These are phyloP conservation scores for Curvularia sp. DNA, from an alignment of 2,329 filamentous ascomycete species.

Conservation along the genomic window DNA sequence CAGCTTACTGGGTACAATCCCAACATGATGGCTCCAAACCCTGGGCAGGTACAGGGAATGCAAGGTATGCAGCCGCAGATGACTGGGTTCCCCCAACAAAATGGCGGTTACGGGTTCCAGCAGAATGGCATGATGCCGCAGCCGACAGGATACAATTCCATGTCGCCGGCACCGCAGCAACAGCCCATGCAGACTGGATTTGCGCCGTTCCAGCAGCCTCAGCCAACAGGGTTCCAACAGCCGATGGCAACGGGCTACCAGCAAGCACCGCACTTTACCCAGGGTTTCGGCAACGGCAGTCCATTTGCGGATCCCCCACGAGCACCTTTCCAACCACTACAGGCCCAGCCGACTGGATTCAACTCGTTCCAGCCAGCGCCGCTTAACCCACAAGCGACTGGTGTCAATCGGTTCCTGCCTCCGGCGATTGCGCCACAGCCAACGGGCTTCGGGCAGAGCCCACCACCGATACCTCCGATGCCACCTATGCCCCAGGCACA, in stretches of 20 bases:
- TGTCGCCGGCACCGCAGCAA: slow-evolving; percentile 49
- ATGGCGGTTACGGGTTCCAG: slow-evolving; percentile 42
- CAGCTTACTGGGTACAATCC: slow-evolving; percentile 77
- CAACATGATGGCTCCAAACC: slow-evolving; percentile 66
- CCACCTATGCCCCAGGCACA: slow-evolving; percentile 65
- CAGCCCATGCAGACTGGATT: slow-evolving; percentile 52
- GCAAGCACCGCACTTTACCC: slow-evolving; percentile 45
- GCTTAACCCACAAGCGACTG: slow-evolving; percentile 62
- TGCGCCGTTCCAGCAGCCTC: slow-evolving; percentile 54
- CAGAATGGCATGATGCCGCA: slow-evolving; percentile 50
- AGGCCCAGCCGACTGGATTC: slow-evolving; percentile 51
- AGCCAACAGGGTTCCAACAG: slow-evolving; percentile 52
- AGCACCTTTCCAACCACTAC: slow-evolving; percentile 50
- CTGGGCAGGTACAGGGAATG: slow-evolving; percentile 59
- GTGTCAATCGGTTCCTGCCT: slow-evolving; percentile 57
- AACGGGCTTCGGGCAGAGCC: slow-evolving; percentile 61
- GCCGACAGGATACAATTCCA: slow-evolving; percentile 46
- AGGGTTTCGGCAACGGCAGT: slow-evolving; percentile 57
- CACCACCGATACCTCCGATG: slow-evolving; percentile 65
- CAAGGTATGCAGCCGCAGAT: slow-evolving; percentile 45
- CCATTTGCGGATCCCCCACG: slow-evolving; percentile 63
- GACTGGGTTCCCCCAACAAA: slow-evolving; percentile 51
- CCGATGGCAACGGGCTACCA: slow-evolving; percentile 58
- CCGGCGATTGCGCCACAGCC: slow-evolving; percentile 60
- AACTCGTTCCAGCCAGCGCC: slow-evolving; percentile 44